Conservation (phyloP, 768 basidiomycete species). For the Scleroderma citrinum region DNA sequence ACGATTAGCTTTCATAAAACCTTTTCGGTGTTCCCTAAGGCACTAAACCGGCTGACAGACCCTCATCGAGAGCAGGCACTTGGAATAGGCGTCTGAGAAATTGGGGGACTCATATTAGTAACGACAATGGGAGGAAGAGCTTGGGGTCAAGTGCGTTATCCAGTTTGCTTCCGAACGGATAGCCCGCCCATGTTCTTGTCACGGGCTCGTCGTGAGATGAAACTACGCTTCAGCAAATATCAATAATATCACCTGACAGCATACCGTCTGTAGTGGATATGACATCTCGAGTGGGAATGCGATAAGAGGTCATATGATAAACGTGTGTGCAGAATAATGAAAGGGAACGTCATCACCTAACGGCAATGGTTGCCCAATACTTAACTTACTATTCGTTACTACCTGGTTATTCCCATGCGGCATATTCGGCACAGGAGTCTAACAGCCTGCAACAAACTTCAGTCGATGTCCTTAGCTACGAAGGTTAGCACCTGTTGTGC, state of each 20-base stretch:
- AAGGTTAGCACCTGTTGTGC: no score
- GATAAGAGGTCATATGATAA: neutral
- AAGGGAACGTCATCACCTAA: neutral
- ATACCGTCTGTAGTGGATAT: neutral
- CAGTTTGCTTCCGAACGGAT: neutral
- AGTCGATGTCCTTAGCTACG: neutral
- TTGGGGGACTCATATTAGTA: neutral
- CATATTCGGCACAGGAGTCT: neutral
- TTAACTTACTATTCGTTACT: neutral
- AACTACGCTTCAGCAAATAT: neutral
- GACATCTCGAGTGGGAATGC: neutral
- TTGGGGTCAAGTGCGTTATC: neutral
- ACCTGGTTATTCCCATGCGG: neutral
- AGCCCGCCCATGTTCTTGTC: no score
- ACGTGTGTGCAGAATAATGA: neutral
- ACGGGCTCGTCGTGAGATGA: no score
- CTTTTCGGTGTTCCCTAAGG: neutral
- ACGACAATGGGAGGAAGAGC: neutral
- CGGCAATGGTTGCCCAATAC: neutral
- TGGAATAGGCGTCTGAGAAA: neutral
- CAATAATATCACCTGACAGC: neutral
- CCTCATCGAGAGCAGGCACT: neutral
- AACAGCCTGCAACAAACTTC: no score
- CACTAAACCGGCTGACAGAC: neutral
- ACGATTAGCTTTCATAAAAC: constrained; percentile 1